Base-by-base conservation (phyloP, 495 filamentous ascomycete genomes). In the Penicillium paxilli region DNA sequence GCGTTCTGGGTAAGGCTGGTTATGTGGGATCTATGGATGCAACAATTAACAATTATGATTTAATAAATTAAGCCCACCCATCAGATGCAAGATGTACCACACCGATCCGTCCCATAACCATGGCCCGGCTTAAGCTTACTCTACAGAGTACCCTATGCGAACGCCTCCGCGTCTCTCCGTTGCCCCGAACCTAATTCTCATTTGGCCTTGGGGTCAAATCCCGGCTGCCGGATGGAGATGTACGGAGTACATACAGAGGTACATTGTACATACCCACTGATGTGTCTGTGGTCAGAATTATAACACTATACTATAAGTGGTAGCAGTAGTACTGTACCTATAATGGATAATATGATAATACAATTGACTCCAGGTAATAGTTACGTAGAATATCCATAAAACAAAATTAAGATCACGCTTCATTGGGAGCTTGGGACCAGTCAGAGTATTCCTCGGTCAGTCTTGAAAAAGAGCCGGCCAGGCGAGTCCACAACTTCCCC, bases 141-240 rank as follows among this genome's bases (percentile, higher is more conserved):
- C 38, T 35, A 47, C 23, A 22, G 30, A 47, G 30, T 47, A 20
- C 16, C 11, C 54, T 44, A 51, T 62, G 63, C 56, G 53, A 65
- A 65, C 59, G 53, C 54, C 26, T 62, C 59, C 56, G 55, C 51
- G 55, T 28, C 47, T 35, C 56, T 62, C 59, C 56, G 55, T 55
- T 52, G 20, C 47, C 41, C 59, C 55, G 63, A 65, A 60, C 56
- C 63, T 65, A 64, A 55, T 57, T 46, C 49, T n/a, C 20, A 22
- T 38, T 38, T 38, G 20, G 17, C 14, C 30, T 33, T 23, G 37
- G n/a, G n/a, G 17, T 52, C 38, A 41, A 52, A 44, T 33, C n/a
- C 38, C 40, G 21, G 23, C 28, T 35, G 12, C 46, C 17, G 25
- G 19, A 22, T n/a, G 16, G 14, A 37, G 46, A n/a, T 37, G 33